Evolutionary conservation across 2,329 filamentous ascomycete species (phyloP).

Genomic region (Aspergillus neoniger): DNA sequence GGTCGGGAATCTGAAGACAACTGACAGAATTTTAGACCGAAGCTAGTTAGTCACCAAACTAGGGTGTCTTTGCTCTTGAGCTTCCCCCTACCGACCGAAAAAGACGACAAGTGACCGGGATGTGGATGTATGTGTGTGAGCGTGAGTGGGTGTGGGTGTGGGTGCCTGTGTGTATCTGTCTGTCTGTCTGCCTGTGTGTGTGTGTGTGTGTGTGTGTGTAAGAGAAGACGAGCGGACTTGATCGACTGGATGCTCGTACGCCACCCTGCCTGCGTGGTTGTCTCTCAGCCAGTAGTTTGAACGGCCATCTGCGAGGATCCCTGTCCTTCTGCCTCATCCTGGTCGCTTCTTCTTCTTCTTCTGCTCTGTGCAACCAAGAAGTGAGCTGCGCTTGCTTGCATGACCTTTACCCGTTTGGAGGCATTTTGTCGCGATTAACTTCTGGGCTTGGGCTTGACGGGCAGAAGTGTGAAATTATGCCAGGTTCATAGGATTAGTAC

Average conservation of each 20-base stretch:
- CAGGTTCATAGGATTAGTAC: neutral
- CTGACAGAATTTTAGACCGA: neutral
- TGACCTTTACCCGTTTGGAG: conserved; percentile 4
- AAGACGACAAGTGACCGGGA: neutral
- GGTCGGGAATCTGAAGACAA: neutral
- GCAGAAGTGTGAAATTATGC: neutral
- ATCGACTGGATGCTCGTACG: conserved; percentile 21
- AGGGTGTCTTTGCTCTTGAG: neutral
- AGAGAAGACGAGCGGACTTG: conserved; percentile 10
- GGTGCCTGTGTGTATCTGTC: no score
- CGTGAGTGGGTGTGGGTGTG: no score
- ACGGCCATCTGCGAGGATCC: conserved; percentile 25
- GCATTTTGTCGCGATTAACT: conserved; percentile 2
- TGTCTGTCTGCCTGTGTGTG: no score
- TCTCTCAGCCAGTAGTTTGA: conserved; percentile 24
- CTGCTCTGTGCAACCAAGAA: conserved; percentile 22
- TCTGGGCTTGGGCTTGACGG: neutral
- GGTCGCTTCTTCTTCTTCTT: conserved; percentile 23
- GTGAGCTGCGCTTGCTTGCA: conserved; percentile 26
- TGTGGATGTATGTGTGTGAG: neutral
- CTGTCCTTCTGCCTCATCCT: conserved; percentile 19
- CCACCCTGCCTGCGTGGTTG: conserved; percentile 27
- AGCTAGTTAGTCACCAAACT: neutral
- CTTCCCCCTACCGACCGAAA: conserved; percentile 3
- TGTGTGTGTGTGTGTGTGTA: no score